A percentile compares a stretch with the other conserved stretches of the same genome.
These are phyloP conservation scores for Lavandula angustifolia DNA, from an alignment of 257 asterid species.

Conservation along the genomic window DNA sequence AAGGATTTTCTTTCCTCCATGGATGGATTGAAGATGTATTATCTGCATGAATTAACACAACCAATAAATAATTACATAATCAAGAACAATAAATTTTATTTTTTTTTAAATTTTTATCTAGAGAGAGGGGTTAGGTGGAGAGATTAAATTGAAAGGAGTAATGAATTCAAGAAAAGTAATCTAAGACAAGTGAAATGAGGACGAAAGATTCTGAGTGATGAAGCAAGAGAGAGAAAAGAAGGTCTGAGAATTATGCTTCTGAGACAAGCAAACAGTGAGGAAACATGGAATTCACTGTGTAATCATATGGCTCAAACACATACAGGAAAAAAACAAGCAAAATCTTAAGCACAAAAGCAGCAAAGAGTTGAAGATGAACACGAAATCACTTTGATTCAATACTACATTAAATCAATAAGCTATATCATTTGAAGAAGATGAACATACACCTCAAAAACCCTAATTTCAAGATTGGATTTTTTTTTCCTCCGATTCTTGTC, in stretches of 20 bases:
- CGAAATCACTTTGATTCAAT: constrained; percentile 6
- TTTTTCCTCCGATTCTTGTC: not conserved
- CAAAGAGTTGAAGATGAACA: constrained; percentile 25
- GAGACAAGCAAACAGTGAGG: constrained; percentile 41
- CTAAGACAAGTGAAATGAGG: constrained; percentile 22
- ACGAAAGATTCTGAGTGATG: constrained; percentile 29
- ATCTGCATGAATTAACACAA: not conserved
- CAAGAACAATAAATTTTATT: not conserved
- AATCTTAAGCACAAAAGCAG: constrained; percentile 24
- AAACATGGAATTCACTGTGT: constrained; percentile 38
- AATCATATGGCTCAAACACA: constrained; percentile 32
- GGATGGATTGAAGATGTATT: too few species aligned
- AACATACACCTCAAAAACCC: constrained; percentile 39
- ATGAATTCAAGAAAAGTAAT: constrained; percentile 15
- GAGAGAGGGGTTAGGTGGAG: constrained; percentile 15
- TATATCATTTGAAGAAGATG: constrained; percentile 1
- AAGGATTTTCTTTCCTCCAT: not conserved
- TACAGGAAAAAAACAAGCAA: constrained; percentile 10
- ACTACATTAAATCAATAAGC: too few species aligned
- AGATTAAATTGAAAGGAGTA: not conserved
- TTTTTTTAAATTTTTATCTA: too few species aligned
- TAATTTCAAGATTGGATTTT: constrained; percentile 25
- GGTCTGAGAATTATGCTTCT: constrained; percentile 32
- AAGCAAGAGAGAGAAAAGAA: constrained; percentile 35
- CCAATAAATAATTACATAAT: not conserved